Percentiles rank a stretch among this genome's conserved stretches.
Evolutionary conservation across 2,329 filamentous ascomycete genomes (phyloP).

Genomic region (Delphinella strobiligena): DNA sequence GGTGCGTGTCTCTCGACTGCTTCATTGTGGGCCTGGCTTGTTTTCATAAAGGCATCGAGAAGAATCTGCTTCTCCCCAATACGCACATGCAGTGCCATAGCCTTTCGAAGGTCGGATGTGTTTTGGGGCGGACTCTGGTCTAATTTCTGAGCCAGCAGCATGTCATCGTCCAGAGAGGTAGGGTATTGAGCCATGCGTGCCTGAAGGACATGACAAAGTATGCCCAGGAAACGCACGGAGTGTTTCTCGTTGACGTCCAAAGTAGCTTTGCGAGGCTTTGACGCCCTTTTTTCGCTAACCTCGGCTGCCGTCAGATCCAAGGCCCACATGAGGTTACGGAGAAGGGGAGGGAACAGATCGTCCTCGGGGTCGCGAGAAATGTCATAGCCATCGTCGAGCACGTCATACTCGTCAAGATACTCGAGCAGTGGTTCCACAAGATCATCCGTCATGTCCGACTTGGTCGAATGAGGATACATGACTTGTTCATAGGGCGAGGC

Average conservation of each 20-base stretch:
- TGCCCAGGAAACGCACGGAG: neutral
- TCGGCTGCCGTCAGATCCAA: neutral
- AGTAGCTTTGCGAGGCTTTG: neutral
- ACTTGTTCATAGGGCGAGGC: neutral
- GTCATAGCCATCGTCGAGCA: slow-evolving; percentile 65
- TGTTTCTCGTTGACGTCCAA: neutral
- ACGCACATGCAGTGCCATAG: slow-evolving; percentile 56
- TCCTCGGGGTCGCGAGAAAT: slow-evolving; percentile 24
- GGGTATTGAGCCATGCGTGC: slow-evolving; percentile 36
- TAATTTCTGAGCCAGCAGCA: slow-evolving; percentile 13
- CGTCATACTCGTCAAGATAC: slow-evolving; percentile 49
- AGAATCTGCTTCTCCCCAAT: slow-evolving; percentile 62
- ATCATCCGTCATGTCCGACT: neutral
- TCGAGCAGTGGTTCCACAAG: slow-evolving; percentile 13
- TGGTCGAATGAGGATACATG: neutral
- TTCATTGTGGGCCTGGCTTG: slow-evolving; percentile 12
- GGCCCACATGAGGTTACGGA: neutral
- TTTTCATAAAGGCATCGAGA: slow-evolving; percentile 30
- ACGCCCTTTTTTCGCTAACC: neutral
- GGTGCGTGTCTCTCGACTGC: slow-evolving; percentile 11
- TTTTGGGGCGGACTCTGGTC: slow-evolving; percentile 19
- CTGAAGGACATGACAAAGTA: slow-evolving; percentile 21
- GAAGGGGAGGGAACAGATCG: slow-evolving; percentile 16
- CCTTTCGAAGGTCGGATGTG: slow-evolving; percentile 17
- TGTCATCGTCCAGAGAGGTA: slow-evolving; percentile 31